Base-by-base conservation (phyloP, 2,329 filamentous ascomycete genomes). In the Xylariaceae sp. region DNA sequence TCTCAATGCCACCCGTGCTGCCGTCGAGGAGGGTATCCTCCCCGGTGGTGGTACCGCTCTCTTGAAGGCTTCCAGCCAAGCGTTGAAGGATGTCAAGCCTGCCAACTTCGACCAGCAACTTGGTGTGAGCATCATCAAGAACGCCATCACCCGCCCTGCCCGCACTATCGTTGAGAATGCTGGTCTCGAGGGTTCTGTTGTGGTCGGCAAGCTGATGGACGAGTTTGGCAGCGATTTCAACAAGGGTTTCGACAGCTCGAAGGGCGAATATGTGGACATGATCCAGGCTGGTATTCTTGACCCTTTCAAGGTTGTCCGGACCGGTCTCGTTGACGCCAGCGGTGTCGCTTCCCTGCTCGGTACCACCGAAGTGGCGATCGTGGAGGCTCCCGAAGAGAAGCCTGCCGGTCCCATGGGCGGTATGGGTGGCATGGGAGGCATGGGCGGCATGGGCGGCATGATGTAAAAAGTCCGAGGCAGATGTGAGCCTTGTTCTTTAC, bases 81-180 rank as follows among this genome's bases (percentile, higher is more conserved):
- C 90, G 47, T 82, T 98, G 41, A 78, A 76, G 63, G 76, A 85
- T 55, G 72, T 97, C 68, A 94, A 96, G 82, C 70, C 88, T 43
- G 76, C 78, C 76, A 98, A 98, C 85, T 98, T 97, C 67, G 93
- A 98, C 76, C 93, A 98, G 79, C 90, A 95, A 76, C 90, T 98
- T 56, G 93, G 93, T 80, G 86, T 98, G 59, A 89, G 80, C 72
- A 98, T 98, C 64, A 82, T 98, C 74, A 95, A 95, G 86, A 95
- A 85, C 68, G 93, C 93, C 67, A 98, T 98, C 71, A 96, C 91
- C 64, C 87, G 87, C 61, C 93, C 93, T 39, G 93, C 93, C 53
- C 84, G 90, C 62, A 94, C 83, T 53, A 98, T 98, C 56, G 88
- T 98, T 52, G 93, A 98, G 82, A 98, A 98, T 70, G 92, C 93